Percentiles rank a stretch among this genome's conserved stretches.
Evolutionary conservation across 1,284 basidiomycete genomes (phyloP).

Genomic region (Wolfiporia cocos): DNA sequence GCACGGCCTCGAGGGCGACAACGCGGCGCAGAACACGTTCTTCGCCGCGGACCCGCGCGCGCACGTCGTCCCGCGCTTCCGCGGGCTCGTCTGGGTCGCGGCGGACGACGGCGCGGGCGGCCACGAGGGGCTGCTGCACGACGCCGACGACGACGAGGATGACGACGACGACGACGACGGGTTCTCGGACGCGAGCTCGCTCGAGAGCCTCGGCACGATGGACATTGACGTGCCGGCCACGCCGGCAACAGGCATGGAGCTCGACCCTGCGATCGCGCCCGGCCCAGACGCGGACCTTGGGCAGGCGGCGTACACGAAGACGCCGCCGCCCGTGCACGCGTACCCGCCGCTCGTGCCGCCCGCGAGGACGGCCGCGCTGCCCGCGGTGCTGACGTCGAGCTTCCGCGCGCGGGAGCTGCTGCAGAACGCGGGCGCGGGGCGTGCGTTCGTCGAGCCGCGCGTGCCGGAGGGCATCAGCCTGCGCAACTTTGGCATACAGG

Average conservation of each 20-base stretch:
- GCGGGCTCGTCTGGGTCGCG: slow-evolving; percentile 73
- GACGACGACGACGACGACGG: slow-evolving; percentile 29
- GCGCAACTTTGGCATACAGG: slow-evolving; percentile 79
- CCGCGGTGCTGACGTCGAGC: slow-evolving; percentile 24
- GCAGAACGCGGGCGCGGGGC: slow-evolving; percentile 34
- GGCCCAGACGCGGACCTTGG: slow-evolving; percentile 16
- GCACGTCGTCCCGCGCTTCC: slow-evolving; percentile 32
- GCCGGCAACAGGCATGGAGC: slow-evolving; percentile 22
- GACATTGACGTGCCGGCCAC: slow-evolving; percentile 28
- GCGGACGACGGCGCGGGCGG: slow-evolving; percentile 25
- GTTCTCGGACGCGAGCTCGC: slow-evolving; percentile 26
- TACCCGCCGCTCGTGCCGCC: slow-evolving; percentile 14
- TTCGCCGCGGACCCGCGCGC: slow-evolving; percentile 41
- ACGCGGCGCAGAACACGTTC: slow-evolving; percentile 72
- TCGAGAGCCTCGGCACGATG: slow-evolving; percentile 25
- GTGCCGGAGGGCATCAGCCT: slow-evolving; percentile 73
- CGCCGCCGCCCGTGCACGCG: slow-evolving; percentile 10
- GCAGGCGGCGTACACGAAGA: slow-evolving; percentile 8
- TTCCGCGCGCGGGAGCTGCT: slow-evolving; percentile 33
- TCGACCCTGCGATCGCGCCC: slow-evolving; percentile 18
- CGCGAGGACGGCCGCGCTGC: slow-evolving; percentile 4
- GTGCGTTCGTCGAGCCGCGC: slow-evolving; percentile 58
- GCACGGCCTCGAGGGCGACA: slow-evolving; percentile 77
- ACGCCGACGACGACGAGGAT: slow-evolving; percentile 29
- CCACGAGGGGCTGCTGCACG: slow-evolving; percentile 24